Percentiles rank a stretch among this genome's conserved stretches.
Conservation (phyloP, 179 eudicot species). For the Actinidia polygama region DNA sequence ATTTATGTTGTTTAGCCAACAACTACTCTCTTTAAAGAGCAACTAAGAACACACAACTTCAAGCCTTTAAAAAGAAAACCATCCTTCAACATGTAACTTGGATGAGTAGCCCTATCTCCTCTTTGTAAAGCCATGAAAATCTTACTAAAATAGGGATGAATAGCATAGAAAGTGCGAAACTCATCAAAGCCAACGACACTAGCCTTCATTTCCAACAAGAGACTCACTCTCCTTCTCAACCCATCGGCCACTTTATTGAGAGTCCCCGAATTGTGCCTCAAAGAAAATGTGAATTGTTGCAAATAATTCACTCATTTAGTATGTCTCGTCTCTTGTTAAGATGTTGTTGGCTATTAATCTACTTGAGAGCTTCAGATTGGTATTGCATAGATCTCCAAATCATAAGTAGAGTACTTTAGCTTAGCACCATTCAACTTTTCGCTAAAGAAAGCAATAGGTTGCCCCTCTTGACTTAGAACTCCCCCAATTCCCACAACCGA, state of each 20-base stretch:
- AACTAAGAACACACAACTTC: not conserved
- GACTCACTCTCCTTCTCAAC: not conserved
- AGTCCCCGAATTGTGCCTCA: not conserved
- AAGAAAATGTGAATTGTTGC: not conserved
- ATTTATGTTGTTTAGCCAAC: not conserved
- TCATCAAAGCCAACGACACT: not conserved
- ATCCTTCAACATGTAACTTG: not conserved
- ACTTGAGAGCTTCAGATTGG: not conserved
- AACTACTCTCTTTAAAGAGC: constrained; percentile 5
- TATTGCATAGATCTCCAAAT: not conserved
- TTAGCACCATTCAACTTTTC: constrained; percentile 4
- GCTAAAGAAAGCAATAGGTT: not conserved
- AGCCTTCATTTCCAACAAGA: not conserved
- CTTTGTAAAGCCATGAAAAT: not conserved
- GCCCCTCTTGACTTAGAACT: not conserved
- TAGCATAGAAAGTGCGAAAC: not conserved
- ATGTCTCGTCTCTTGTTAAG: not conserved
- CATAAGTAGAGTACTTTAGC: not conserved
- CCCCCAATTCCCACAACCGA: not conserved
- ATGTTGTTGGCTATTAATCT: not conserved
- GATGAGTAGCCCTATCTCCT: not conserved
- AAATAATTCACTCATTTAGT: not conserved
- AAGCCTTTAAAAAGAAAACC: not conserved
- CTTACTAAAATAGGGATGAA: not conserved
- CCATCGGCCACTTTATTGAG: not conserved